These are phyloP conservation scores for Boletellus ananas DNA, from an alignment of 768 basidiomycete genomes.

Conservation along the genomic window DNA sequence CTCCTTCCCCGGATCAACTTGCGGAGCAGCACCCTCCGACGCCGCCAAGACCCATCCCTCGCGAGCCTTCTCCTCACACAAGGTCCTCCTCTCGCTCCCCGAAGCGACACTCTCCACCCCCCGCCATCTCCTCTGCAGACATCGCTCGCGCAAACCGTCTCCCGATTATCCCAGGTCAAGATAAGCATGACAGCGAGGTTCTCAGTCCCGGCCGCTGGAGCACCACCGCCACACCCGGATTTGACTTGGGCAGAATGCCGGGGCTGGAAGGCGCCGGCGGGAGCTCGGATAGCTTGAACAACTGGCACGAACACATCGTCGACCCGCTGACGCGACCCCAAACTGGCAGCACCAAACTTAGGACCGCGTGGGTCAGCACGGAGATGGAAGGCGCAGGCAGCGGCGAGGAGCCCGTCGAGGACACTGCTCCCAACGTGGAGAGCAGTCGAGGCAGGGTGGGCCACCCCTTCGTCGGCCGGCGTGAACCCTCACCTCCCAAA, in stretches of 20 bases:
- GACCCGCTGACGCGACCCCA: conserved; percentile 28
- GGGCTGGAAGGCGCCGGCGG: conserved; percentile 18
- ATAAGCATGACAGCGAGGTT: conserved; percentile 29
- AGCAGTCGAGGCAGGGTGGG: conserved; percentile 9
- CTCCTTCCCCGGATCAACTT: conserved; percentile 14
- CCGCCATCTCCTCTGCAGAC: conserved; percentile 27
- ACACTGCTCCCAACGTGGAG: conserved; percentile 9
- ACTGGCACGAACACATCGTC: conserved; percentile 27
- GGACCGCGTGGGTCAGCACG: conserved; percentile 39
- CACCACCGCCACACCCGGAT: conserved; percentile 72
- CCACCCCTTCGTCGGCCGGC: conserved; percentile 18
- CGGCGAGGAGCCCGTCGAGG: conserved; percentile 26
- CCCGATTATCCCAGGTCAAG: conserved; percentile 19
- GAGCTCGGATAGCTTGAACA: conserved; percentile 21
- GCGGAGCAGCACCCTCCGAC: conserved; percentile 15
- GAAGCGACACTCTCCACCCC: conserved; percentile 33
- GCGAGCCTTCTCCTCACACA: conserved; percentile 24
- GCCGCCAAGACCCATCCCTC: conserved; percentile 20
- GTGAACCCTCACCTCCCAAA: conserved; percentile 11
- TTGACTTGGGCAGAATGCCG: conserved; percentile 23
- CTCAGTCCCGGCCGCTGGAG: conserved; percentile 66
- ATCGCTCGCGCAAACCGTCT: conserved; percentile 29
- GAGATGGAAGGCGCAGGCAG: conserved; percentile 37
- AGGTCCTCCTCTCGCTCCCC: conserved; percentile 24
- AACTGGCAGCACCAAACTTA: conserved; percentile 18